Evolutionary conservation across 2,329 filamentous ascomycete species (phyloP).

Genomic region (Pseudocercospora crystallina): DNA sequence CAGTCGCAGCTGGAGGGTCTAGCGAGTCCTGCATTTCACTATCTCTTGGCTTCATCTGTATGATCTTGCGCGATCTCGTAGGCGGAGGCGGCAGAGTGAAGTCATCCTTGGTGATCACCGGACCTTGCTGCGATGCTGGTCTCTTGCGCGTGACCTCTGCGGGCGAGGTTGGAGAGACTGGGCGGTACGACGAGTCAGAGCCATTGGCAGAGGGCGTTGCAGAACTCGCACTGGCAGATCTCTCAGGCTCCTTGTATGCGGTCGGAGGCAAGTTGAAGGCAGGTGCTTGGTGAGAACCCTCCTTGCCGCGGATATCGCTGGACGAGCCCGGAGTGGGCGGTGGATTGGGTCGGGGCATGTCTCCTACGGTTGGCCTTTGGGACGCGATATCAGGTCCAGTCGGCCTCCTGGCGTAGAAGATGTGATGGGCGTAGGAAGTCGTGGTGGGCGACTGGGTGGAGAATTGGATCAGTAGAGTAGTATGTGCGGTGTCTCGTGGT

Average conservation of each 20-base stretch:
- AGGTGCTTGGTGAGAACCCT: conserved; percentile 62
- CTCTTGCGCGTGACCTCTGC: conserved; percentile 35
- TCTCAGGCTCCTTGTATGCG: conserved; percentile 53
- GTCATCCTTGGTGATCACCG: conserved; percentile 53
- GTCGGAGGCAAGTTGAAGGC: conserved; percentile 76
- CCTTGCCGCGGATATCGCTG: conserved; percentile 73
- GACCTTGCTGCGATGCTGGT: conserved; percentile 25
- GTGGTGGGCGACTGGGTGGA: conserved; percentile 24
- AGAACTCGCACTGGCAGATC: conserved; percentile 48
- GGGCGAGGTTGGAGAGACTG: conserved; percentile 46
- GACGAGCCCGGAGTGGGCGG: conserved; percentile 79
- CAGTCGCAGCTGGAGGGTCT: conserved; percentile 6
- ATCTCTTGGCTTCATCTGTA: conserved; percentile 83
- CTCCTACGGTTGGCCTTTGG: conserved; percentile 36
- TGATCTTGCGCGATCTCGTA: conserved; percentile 90
- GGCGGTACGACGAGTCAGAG: conserved; percentile 54
- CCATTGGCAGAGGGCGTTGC: conserved; percentile 50
- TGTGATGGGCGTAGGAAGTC: conserved; percentile 29
- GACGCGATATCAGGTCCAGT: conserved; percentile 7
- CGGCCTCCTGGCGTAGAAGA: conserved; percentile 30
- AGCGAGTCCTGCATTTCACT: conserved; percentile 34
- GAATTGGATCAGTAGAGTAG: conserved; percentile 4
- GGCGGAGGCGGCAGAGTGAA: conserved; percentile 90
- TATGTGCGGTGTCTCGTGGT: neutral
- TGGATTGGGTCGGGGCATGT: conserved; percentile 65